Percentiles rank a stretch among this genome's conserved stretches.
phyloP scores from a whole-genome alignment of 2,329 filamentous ascomycete species.

The Byssoonygena ceratinophila region DNA sequence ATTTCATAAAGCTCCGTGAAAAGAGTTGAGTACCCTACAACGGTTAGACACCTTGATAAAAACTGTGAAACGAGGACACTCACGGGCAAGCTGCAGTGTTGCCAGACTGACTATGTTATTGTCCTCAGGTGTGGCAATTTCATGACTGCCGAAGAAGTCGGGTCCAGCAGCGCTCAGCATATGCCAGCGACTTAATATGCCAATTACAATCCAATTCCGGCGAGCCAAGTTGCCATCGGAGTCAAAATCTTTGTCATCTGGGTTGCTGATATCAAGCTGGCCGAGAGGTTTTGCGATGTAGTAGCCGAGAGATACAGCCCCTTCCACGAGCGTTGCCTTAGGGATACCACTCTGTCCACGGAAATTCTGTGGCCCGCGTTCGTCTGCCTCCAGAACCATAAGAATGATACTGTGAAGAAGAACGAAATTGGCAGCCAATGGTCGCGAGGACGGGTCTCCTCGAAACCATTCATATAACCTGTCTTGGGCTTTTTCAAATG shows the following conservation, averaged over 20 bases:
- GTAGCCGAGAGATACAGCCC: slow-evolving; percentile 30
- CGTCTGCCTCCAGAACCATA: slow-evolving; percentile 36
- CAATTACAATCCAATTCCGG: slow-evolving; percentile 33
- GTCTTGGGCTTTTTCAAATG: slow-evolving; percentile 34
- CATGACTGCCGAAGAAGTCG: slow-evolving; percentile 30
- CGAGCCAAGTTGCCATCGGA: slow-evolving; percentile 34
- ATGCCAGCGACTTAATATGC: slow-evolving; percentile 35
- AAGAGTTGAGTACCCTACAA: slow-evolving; percentile 28
- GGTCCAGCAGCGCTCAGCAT: slow-evolving; percentile 33
- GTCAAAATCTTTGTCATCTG: slow-evolving; percentile 27
- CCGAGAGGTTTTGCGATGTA: slow-evolving; percentile 31
- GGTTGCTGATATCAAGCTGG: slow-evolving; percentile 30
- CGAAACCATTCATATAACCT: slow-evolving; percentile 31
- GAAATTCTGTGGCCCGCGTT: slow-evolving; percentile 34
- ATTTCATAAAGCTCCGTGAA: slow-evolving; percentile 27
- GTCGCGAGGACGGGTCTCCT: slow-evolving; percentile 27
- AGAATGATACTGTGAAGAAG: slow-evolving; percentile 35
- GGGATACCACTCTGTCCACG: slow-evolving; percentile 33
- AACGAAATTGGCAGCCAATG: slow-evolving; percentile 30
- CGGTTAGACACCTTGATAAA: neutral
- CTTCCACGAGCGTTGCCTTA: slow-evolving; percentile 33
- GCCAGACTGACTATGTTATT: slow-evolving; percentile 29
- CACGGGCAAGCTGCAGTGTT: slow-evolving; percentile 31
- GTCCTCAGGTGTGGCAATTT: slow-evolving; percentile 33
- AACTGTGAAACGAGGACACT: slow-evolving; percentile 17